Base-by-base conservation (phyloP, 441 rosid species). In the Mallotus repandus region DNA sequence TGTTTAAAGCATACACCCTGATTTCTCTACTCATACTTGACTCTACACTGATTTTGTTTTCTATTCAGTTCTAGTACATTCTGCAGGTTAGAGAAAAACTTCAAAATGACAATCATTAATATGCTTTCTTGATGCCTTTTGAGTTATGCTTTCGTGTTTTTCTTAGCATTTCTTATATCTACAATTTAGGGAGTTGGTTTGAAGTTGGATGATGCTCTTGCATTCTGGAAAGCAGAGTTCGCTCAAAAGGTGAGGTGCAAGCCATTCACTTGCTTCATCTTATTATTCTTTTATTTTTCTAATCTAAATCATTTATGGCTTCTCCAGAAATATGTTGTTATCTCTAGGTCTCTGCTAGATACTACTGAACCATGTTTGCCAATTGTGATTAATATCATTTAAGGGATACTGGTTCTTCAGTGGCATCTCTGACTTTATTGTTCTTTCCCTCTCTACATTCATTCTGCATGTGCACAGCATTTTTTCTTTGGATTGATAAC, bases 221-320 rank as follows among this genome's bases (percentile, higher is more conserved):
- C 99, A 41, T 91, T 96, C 74, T 91, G 98, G 99, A 93, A 87
- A 83, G 92, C 91, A 64, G 97, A 96, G 73, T 96, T 93, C 79
- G 81, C 93, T 13, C 90, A 84, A 56, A 96, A 91, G 90, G 99
- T 91, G 80, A 79, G 73, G 35, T 57, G 45, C 57, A 32, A 3
- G 46, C 74, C 61, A 41, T 18, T 13, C 18, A 66, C 21, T 56
- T 73, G 43, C 68, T 64, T 52, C 63, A 10, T 29, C 43, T 38
- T 38, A 29, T 29, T 1, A 29, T 29, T 29, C 32, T 29, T 29
- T 29, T 29, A 29, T 29, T 29, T 29, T 29, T 29, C 32, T 29
- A 29, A 29, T 29, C 32, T 29, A 29, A 29, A 29, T 10, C 7
- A 5, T 4, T 10, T 45, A 19, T 7, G 29, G 43, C 7, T 1